A percentile compares a stretch with the other conserved stretches of the same genome.
phyloP scores from a whole-genome alignment of 139 green algal genomes.

The Desmodesmus armatus region DNA sequence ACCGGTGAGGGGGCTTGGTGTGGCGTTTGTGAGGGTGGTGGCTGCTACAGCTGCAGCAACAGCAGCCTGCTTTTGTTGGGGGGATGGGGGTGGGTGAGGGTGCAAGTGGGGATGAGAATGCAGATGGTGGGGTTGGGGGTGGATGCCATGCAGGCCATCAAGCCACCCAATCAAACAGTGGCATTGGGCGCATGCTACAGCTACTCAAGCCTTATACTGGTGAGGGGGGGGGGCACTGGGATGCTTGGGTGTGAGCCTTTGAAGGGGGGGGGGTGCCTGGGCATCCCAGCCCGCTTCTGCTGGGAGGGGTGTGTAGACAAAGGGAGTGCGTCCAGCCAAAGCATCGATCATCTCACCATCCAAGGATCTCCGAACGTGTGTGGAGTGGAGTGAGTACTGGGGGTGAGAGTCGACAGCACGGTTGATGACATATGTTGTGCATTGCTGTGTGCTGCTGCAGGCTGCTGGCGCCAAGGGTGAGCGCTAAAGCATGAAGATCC shows the following conservation, averaged over 20 bases:
- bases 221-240: background rate
- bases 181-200: constrained; percentile 81
- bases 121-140: constrained; percentile 73
- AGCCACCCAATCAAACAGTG: constrained; percentile 84
- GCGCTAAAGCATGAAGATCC: constrained; percentile 91
- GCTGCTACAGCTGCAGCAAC: too few species aligned
- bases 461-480: constrained; percentile 90
- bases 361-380: too few species aligned
- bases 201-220: constrained; percentile 82
- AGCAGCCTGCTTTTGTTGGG: too few species aligned
- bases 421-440: background rate
- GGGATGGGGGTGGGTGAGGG: too few species aligned
- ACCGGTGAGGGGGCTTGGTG: constrained; percentile 56
- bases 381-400: too few species aligned
- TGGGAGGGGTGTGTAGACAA: too few species aligned
- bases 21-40: too few species aligned
- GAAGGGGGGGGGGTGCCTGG: background rate
- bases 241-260: background rate
- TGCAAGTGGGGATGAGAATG: too few species aligned
- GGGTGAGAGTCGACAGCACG: too few species aligned
- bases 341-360: too few species aligned
- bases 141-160: constrained; percentile 57
- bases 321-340: too few species aligned
- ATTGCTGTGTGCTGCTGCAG: constrained; percentile 39
- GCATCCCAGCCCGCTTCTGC: background rate